A percentile compares a stretch with the other conserved stretches of the same genome.
Conservation (phyloP, 345 rosid species). For the Balakata baccata region DNA sequence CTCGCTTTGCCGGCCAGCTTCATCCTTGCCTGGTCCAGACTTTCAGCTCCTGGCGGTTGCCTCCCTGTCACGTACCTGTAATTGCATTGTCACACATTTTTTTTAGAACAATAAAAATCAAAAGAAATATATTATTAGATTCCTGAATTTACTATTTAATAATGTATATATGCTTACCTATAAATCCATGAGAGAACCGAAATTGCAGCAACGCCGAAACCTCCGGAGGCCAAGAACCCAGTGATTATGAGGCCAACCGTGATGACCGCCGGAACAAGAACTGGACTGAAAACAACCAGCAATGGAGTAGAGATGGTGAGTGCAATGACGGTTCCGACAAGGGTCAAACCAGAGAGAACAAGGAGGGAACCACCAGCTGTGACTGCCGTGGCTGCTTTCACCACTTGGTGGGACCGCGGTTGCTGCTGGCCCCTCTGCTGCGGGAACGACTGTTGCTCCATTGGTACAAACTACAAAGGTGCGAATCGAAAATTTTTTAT, state of each 20-base stretch:
- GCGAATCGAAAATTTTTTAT: too few relatives aligned
- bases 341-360: slow-evolving; percentile 64
- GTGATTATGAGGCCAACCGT: slow-evolving; percentile 40
- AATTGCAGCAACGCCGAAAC: slow-evolving; percentile 71
- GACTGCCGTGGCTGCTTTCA: slow-evolving; percentile 74
- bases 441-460: slow-evolving; percentile 35
- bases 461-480: neutral
- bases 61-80: slow-evolving; percentile 67
- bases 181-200: slow-evolving; percentile 83
- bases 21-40: slow-evolving; percentile 61
- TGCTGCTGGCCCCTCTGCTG: slow-evolving; percentile 8
- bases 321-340: slow-evolving; percentile 68
- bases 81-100: neutral
- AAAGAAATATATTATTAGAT: neutral
- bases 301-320: slow-evolving; percentile 76
- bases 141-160: neutral
- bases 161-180: slow-evolving; percentile 25
- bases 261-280: slow-evolving; percentile 73
- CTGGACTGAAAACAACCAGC: slow-evolving; percentile 82
- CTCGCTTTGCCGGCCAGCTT: slow-evolving; percentile 63
- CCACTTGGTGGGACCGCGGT: slow-evolving; percentile 53
- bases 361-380: slow-evolving; percentile 79
- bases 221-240: slow-evolving; percentile 79
- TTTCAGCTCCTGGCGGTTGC: slow-evolving; percentile 64
- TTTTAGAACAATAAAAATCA: neutral